Evolutionary conservation across 2,329 filamentous ascomycete species (phyloP), one percentile per base, ranked within the genome.

Genomic region (Neocucurbitaria cava): DNA sequence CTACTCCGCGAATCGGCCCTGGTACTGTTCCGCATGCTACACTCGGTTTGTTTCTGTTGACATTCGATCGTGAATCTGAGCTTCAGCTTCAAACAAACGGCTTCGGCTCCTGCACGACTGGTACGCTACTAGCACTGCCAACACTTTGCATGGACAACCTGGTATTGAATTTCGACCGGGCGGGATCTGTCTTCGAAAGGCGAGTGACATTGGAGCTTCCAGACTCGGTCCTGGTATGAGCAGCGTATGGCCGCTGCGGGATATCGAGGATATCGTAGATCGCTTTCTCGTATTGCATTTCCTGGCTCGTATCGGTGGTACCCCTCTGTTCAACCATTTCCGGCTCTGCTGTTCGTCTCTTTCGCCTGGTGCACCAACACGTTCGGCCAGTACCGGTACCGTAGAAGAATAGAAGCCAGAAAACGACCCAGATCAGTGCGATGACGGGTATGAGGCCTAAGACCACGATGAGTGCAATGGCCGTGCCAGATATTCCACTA

Each of bases 341-440:
- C 15, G 54, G 46, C 10, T 31, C 38, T 1, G 44, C 36, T 24
- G 24, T 47, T 20, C 13, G 52, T 50, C 52, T 64, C 58, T 65
- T 66, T 48, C 63, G 61, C 23, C 57, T 63, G 18, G 56, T 59
- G 58, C 66, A 69, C 42, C 64, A 69, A 49, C 64, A 68, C 47
- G 60, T 65, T 36, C 66, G 66, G 15, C 58, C 56, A 10, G n/a
- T 60, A 9, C 24, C 5, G 24, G 24, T 56, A 38, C 61, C 52
- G 42, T 69, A 69, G 46, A 58, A 59, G 54, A 65, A 68, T n/a
- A 73, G 61, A 5, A 70, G 63, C 59, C 64, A 73, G 24, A 64
- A 49, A 23, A 68, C 64, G 3, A 66, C 56, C 53, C 65, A 67
- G 44, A 64, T 54, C 23, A 66, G 47, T 23, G 64, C 58, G 33